phyloP scores from a whole-genome alignment of 192 early-diverging fungal species.

The Linderina pennispora region DNA sequence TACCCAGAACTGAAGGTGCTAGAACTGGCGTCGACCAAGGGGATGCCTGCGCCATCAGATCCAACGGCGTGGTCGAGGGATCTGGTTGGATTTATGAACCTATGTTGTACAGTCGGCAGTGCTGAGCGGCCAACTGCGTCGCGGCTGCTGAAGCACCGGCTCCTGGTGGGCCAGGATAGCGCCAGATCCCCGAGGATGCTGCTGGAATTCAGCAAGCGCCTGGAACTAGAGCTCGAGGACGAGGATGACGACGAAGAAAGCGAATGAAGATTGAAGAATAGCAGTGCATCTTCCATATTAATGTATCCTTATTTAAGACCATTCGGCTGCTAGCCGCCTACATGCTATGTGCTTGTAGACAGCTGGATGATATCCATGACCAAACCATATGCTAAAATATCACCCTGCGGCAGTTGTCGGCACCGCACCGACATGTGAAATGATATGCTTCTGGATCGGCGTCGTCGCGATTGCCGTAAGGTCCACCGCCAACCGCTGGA shows the following conservation, averaged over 20 bases:
- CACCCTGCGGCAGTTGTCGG: too few relatives aligned
- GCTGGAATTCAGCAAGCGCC: slow-evolving; percentile 40
- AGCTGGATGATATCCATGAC: too few relatives aligned
- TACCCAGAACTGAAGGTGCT: slow-evolving; percentile 47
- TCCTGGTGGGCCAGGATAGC: slow-evolving; percentile 15
- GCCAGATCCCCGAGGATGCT: slow-evolving; percentile 35
- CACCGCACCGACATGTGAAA: too few relatives aligned
- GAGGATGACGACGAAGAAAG: slow-evolving; percentile 20
- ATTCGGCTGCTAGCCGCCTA: too few relatives aligned
- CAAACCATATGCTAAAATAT: too few relatives aligned
- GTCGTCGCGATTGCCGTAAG: too few relatives aligned
- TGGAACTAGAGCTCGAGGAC: slow-evolving; percentile 39
- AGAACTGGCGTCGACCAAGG: slow-evolving; percentile 40
- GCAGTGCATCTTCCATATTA: not conserved
- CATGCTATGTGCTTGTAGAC: too few relatives aligned
- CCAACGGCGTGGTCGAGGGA: slow-evolving; percentile 18
- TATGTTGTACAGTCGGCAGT: slow-evolving; percentile 17
- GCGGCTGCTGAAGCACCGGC: slow-evolving; percentile 41
- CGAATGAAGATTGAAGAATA: slow-evolving; percentile 2
- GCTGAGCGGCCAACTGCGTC: slow-evolving; percentile 26
- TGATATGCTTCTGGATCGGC: too few relatives aligned
- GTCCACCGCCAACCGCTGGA: not conserved
- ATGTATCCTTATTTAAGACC: not conserved
- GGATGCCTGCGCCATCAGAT: slow-evolving; percentile 25
- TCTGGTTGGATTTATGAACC: slow-evolving; percentile 32